Percentiles rank a stretch among this genome's conserved stretches.
Conservation (phyloP, 495 filamentous ascomycete species). For the Tuber melanosporum region DNA sequence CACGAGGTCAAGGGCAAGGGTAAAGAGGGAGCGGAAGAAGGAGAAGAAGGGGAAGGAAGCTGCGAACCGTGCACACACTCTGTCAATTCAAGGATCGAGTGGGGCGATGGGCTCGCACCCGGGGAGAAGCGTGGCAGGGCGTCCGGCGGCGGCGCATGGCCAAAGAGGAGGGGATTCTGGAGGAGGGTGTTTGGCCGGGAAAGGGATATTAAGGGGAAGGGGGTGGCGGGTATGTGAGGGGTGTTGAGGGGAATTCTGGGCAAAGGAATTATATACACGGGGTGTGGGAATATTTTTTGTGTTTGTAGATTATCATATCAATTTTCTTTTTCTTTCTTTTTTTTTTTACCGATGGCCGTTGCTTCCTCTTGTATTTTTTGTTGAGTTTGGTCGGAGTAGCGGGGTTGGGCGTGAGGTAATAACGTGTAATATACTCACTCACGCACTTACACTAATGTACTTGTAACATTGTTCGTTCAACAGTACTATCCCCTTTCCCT, state of each 20-base stretch:
- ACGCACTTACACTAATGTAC: background rate
- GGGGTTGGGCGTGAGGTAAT: background rate
- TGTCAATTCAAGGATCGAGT: background rate
- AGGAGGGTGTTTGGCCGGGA: background rate
- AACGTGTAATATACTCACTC: background rate
- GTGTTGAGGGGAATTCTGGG: too few relatives aligned
- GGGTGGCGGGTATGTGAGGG: background rate
- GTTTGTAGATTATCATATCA: background rate
- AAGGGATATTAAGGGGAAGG: background rate
- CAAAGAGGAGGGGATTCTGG: background rate
- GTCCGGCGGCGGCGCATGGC: background rate
- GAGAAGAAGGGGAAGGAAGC: background rate
- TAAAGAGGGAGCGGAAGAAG: background rate
- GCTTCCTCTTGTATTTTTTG: background rate
- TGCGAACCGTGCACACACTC: background rate
- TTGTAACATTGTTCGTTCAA: too few relatives aligned
- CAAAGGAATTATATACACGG: background rate
- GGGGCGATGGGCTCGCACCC: background rate
- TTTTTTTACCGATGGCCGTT: background rate
- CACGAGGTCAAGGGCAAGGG: too few relatives aligned
- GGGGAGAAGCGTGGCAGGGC: background rate
- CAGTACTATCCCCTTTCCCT: too few relatives aligned
- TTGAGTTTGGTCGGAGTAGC: background rate
- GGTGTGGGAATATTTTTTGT: background rate
- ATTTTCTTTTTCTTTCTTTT: too few relatives aligned